These are phyloP conservation scores for Colletotrichum cereale DNA, from an alignment of 2,329 filamentous ascomycete species.

Conservation along the genomic window DNA sequence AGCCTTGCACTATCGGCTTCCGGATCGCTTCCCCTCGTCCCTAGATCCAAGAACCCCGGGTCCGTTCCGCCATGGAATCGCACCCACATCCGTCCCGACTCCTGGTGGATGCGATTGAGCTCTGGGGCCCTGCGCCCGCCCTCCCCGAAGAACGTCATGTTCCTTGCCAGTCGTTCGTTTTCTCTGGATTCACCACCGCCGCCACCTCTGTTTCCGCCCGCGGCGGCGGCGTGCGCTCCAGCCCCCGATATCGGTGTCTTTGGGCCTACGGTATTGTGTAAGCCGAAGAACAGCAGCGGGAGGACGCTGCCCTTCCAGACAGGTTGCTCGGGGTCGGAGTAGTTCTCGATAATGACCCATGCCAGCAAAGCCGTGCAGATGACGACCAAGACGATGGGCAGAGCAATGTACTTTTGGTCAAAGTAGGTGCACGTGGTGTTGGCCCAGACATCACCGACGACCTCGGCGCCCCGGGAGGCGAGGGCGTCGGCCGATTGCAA, in stretches of 20 bases:
- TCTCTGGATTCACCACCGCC: not conserved
- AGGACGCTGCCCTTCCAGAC: conserved; percentile 38
- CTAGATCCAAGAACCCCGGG: conserved; percentile 31
- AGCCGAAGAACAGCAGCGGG: conserved; percentile 28
- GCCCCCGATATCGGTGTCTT: not conserved
- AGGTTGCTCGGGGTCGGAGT: conserved; percentile 33
- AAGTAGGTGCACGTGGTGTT: conserved; percentile 28
- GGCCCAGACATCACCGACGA: conserved; percentile 14
- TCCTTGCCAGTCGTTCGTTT: conserved; percentile 6
- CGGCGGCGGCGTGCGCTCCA: not conserved
- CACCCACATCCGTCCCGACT: conserved; percentile 31
- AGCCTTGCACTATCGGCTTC: conserved; percentile 9
- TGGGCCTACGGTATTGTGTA: conserved; percentile 7
- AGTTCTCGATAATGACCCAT: conserved; percentile 30
- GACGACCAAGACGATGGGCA: conserved; percentile 17
- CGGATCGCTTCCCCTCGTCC: conserved; percentile 12
- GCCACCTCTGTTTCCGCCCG: not conserved
- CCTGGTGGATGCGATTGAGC: conserved; percentile 23
- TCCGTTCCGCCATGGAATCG: conserved; percentile 32
- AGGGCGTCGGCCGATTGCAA: not conserved
- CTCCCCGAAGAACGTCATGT: conserved; percentile 19
- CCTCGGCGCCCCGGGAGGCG: not conserved
- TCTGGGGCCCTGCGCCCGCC: conserved; percentile 16
- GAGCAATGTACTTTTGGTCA: conserved; percentile 18
- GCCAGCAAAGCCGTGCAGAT: conserved; percentile 22